Evolutionary conservation across 345 rosid genomes (phyloP).

Genomic region (Dovyalis caffra): DNA sequence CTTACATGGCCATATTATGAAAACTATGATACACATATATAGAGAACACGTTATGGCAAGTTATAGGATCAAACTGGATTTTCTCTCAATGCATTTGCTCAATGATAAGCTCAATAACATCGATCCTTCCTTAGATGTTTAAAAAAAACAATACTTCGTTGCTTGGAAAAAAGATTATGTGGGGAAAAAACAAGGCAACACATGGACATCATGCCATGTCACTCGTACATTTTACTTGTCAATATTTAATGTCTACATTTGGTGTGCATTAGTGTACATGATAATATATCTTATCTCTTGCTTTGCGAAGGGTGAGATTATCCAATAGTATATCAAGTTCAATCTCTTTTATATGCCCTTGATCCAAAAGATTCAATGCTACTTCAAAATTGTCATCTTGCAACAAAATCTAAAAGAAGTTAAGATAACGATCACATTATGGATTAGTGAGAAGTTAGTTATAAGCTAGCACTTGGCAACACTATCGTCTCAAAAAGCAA

Average conservation of each 20-base stretch:
- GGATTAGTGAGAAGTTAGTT: not conserved
- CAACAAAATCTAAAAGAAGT: slow-evolving; percentile 50
- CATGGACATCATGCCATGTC: not conserved
- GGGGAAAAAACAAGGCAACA: not conserved
- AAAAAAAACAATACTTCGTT: no score
- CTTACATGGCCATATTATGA: slow-evolving; percentile 56
- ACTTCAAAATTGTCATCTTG: slow-evolving; percentile 46
- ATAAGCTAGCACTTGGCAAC: not conserved
- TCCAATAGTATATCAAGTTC: slow-evolving; percentile 51
- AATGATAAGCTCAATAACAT: slow-evolving; percentile 56
- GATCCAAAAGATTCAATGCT: slow-evolving; percentile 58
- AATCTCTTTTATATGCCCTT: slow-evolving; percentile 41
- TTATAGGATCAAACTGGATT: slow-evolving; percentile 64
- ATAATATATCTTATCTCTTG: slow-evolving; percentile 46
- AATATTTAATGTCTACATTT: not conserved
- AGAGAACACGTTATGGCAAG: slow-evolving; percentile 57
- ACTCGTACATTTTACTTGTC: no score
- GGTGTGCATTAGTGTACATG: not conserved
- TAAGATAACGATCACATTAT: slow-evolving; percentile 11
- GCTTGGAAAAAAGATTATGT: no score
- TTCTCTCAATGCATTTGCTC: slow-evolving; percentile 58
- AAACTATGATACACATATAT: slow-evolving; percentile 44
- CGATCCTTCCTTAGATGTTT: slow-evolving; percentile 49
- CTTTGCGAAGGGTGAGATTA: slow-evolving; percentile 58
- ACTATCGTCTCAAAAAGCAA: no score